phyloP scores from a whole-genome alignment of 2,329 filamentous ascomycete genomes.

The Zopfia rhizophila region DNA sequence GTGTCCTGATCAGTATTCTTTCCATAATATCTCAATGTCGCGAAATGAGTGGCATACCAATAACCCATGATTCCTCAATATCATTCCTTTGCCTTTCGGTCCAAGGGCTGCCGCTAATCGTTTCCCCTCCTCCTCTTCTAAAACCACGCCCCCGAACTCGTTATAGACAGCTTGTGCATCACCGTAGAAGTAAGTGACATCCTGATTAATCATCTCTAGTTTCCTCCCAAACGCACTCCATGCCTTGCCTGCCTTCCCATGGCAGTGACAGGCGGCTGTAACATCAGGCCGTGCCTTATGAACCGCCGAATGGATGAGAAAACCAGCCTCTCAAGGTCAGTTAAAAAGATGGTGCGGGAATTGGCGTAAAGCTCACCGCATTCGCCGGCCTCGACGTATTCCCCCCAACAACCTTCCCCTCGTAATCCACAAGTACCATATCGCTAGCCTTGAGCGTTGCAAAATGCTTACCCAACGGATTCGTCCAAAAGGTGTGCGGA shows the following conservation, averaged over 20 bases:
- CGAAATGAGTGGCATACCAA: slow-evolving; percentile 49
- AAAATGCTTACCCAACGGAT: slow-evolving; percentile 72
- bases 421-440: slow-evolving; percentile 72
- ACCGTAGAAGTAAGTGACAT: slow-evolving; percentile 71
- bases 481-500: slow-evolving; percentile 74
- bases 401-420: slow-evolving; percentile 72
- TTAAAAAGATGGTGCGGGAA: no score
- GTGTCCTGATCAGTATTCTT: slow-evolving; percentile 8
- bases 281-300: slow-evolving; percentile 73
- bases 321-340: no score
- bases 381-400: slow-evolving; percentile 71
- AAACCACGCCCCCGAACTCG: slow-evolving; percentile 71
- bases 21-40: not conserved
- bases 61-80: slow-evolving; percentile 77
- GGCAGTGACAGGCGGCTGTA: slow-evolving; percentile 74
- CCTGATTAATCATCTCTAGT: slow-evolving; percentile 77
- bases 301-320: slow-evolving; percentile 75
- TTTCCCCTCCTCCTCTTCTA: slow-evolving; percentile 71
- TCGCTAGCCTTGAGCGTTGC: slow-evolving; percentile 71
- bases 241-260: slow-evolving; percentile 73
- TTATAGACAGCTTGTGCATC: slow-evolving; percentile 72
- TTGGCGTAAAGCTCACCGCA: no score
- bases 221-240: slow-evolving; percentile 73
- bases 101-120: slow-evolving; percentile 73
- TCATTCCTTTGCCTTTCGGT: slow-evolving; percentile 68